Evolutionary conservation across 306 rosid species (phyloP), one percentile per base, ranked within the genome.

Genomic region (Cicer bijugum): DNA sequence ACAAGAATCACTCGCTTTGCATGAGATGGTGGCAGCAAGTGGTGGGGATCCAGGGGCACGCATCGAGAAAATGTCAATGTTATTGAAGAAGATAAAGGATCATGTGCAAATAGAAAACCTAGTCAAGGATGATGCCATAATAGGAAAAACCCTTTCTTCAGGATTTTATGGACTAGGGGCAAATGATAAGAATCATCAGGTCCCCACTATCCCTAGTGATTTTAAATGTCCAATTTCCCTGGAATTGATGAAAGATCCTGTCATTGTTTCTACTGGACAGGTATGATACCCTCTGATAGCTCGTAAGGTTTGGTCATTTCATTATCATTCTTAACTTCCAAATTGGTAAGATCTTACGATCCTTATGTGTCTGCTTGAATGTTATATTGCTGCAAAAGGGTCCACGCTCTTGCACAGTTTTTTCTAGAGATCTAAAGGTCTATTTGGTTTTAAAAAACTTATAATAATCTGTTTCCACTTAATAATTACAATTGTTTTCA

Each of bases 241-340:
- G 68, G 99, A 95, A 81, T 84, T 95, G 80, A 95, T 95, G 97
- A 87, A 72, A 80, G 97, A 95, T 85, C 99, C 99, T 6, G 96
- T 95, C 75, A 95, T 95, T 83, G 97, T 95, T 78, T 95, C 99
- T 61, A 95, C 99, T 7, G 99, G 99, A 81, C 99, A 95, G 97
- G 99, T 95, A 86, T 69, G 38, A 77, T 60, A 59, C 80, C 70
- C 75, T 78, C 42, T 65, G 6, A 44, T 43, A 12, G 80, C 65
- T 9, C 76, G 38, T 58, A 60, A 47, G 17, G 35, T 59, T 48
- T 56, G 42, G 46, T 38, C 15, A 69, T 52, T 74, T 44, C 20
- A 63, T 38, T 74, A 46, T 70, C 72, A 39, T 53, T 38, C 35
- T 73, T 65, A 47, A 23, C 67, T 28, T 42, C 52, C 43, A 55